Percentiles rank a stretch among this genome's conserved stretches.
These are phyloP conservation scores for Epichloe sibirici DNA, from an alignment of 2,329 filamentous ascomycete genomes.

Conservation along the genomic window DNA sequence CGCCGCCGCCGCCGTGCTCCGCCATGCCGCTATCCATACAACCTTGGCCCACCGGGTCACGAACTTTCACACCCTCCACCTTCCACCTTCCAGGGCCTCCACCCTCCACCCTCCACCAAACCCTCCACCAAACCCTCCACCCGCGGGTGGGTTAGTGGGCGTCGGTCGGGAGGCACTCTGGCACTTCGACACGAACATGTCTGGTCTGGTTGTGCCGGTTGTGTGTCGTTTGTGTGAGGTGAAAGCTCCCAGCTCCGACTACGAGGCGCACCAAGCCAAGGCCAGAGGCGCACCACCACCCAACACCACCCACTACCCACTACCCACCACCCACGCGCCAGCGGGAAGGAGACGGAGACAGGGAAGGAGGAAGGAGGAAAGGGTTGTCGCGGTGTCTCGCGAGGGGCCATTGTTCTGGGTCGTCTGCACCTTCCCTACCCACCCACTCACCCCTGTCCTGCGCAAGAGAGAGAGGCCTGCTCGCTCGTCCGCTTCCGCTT, in stretches of 20 bases:
- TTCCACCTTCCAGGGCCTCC: background rate
- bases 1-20: conserved; percentile 7
- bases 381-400: background rate
- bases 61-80: background rate
- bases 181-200: background rate
- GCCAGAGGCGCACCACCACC: background rate
- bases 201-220: background rate
- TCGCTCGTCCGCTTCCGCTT: background rate
- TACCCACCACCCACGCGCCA: background rate
- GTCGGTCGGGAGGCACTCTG: conserved; percentile 1
- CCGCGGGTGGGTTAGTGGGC: background rate
- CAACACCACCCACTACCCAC: background rate
- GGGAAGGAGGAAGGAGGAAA: background rate
- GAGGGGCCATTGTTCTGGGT: background rate
- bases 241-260: too few species aligned
- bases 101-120: background rate
- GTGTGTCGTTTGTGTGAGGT: background rate
- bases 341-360: background rate
- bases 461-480: background rate
- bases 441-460: background rate
- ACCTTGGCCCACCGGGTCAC: background rate
- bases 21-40: background rate
- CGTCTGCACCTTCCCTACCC: background rate
- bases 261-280: too few species aligned
- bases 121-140: background rate